A percentile compares a stretch with the other conserved stretches of the same genome.
phyloP scores from a whole-genome alignment of 2,329 filamentous ascomycete species.

The Diaporthe ampelina region DNA sequence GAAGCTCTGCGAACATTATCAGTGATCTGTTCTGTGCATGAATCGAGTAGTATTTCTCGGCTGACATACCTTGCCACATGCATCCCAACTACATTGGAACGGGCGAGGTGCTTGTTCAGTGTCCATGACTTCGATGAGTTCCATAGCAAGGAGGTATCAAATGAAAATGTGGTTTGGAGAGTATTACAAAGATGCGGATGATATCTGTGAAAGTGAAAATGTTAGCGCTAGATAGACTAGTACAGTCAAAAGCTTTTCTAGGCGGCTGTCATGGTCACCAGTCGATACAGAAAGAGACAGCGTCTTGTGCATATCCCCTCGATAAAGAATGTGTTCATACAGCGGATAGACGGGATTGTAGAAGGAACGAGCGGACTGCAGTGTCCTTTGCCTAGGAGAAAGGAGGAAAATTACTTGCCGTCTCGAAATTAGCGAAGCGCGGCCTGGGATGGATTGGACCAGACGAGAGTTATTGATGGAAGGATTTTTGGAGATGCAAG shows the following conservation, averaged over 20 bases:
- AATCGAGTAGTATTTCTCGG: slow-evolving; percentile 7
- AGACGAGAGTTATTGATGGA: not conserved
- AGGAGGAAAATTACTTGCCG: not conserved
- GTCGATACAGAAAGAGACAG: too few species aligned
- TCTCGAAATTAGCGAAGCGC: not conserved
- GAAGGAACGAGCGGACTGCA: not conserved
- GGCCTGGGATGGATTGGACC: not conserved
- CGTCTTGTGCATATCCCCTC: not conserved
- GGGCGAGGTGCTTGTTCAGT: slow-evolving; percentile 74
- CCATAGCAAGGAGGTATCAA: slow-evolving; percentile 58
- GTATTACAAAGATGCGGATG: not conserved
- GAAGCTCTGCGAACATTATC: slow-evolving; percentile 69
- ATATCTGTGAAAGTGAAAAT: not conserved
- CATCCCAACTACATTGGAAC: slow-evolving; percentile 74
- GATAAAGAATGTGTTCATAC: not conserved
- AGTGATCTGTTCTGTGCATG: not conserved
- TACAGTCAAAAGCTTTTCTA: not conserved
- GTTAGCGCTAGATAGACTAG: slow-evolving; percentile 11
- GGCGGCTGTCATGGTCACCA: not conserved
- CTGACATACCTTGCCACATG: slow-evolving; percentile 70
- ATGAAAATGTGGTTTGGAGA: not conserved
- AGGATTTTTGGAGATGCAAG: not conserved
- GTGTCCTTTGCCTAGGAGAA: too few species aligned
- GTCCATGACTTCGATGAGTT: slow-evolving; percentile 75
- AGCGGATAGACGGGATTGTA: not conserved